Evolutionary conservation across 441 rosid genomes (phyloP).

Genomic region (Dalechampia spathulata): DNA sequence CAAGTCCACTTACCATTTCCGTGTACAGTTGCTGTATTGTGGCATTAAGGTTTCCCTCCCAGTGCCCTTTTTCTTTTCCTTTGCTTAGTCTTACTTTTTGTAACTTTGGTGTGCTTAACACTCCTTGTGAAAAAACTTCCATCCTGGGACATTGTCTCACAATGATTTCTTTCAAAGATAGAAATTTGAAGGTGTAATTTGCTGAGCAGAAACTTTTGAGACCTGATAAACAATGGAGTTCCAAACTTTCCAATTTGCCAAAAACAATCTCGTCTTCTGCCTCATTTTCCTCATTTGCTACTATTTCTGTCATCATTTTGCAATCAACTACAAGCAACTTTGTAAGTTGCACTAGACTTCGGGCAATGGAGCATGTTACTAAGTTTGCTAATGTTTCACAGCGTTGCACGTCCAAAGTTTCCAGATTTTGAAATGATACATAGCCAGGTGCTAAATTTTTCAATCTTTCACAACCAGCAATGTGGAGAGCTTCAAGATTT

Average conservation of each 20-base stretch:
- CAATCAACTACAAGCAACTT: constrained; percentile 3
- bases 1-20: no score
- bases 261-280: constrained; percentile 1
- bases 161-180: background rate
- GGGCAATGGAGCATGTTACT: constrained; percentile 12
- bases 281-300: background rate
- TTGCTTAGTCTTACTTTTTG: background rate
- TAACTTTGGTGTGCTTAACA: background rate
- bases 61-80: no score
- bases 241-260: background rate
- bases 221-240: background rate
- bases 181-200: background rate
- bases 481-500: no score
- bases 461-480: background rate
- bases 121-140: background rate
- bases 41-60: constrained; percentile 2
- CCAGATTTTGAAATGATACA: constrained; percentile 2
- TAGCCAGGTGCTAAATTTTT: constrained; percentile 3
- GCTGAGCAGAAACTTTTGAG: background rate
- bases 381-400: constrained; percentile 10
- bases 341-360: constrained; percentile 4
- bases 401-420: background rate
- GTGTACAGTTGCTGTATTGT: no score
- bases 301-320: background rate
- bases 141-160: background rate